A percentile compares a stretch with the other conserved stretches of the same genome.
Conservation (phyloP, 2,329 filamentous ascomycete genomes). For the Talaromyces pinophilus region DNA sequence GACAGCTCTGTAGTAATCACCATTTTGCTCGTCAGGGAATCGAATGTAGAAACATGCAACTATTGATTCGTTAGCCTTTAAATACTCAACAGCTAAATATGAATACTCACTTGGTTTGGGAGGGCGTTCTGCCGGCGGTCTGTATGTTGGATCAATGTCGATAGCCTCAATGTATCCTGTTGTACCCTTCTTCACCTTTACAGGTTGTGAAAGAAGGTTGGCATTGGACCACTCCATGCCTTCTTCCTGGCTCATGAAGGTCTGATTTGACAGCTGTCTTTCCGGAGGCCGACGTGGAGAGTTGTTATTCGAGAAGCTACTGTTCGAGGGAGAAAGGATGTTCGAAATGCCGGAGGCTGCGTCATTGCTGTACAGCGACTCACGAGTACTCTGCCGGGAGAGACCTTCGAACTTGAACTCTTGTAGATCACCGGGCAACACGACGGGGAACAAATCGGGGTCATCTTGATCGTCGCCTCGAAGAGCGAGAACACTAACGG, state of each 20-base stretch:
- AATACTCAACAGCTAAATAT: neutral
- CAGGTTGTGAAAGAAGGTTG: constrained; percentile 32
- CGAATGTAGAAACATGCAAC: constrained; percentile 88
- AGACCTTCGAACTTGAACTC: constrained; percentile 37
- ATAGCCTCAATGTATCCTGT: constrained; percentile 87
- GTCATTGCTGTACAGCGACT: constrained; percentile 38
- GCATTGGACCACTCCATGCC: constrained; percentile 31
- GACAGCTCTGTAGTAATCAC: constrained; percentile 76
- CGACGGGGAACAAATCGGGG: constrained; percentile 47
- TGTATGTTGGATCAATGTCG: constrained; percentile 83
- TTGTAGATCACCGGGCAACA: constrained; percentile 36
- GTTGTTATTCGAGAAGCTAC: constrained; percentile 39
- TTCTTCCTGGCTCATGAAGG: constrained; percentile 25
- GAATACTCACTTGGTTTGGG: constrained; percentile 63
- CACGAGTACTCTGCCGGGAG: constrained; percentile 33
- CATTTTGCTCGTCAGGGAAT: constrained; percentile 54
- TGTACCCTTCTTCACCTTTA: constrained; percentile 36
- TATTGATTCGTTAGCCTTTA: constrained; percentile 36
- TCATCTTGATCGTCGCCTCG: constrained; percentile 49
- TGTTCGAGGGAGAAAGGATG: constrained; percentile 43
- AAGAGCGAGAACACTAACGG: constrained; percentile 46
- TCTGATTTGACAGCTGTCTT: constrained; percentile 25
- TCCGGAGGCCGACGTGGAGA: constrained; percentile 36
- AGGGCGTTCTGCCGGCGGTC: constrained; percentile 70
- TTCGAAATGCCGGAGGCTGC: constrained; percentile 36